Conservation (phyloP, 176 grass and related monocot species). For the Aegilops sharonensis region DNA sequence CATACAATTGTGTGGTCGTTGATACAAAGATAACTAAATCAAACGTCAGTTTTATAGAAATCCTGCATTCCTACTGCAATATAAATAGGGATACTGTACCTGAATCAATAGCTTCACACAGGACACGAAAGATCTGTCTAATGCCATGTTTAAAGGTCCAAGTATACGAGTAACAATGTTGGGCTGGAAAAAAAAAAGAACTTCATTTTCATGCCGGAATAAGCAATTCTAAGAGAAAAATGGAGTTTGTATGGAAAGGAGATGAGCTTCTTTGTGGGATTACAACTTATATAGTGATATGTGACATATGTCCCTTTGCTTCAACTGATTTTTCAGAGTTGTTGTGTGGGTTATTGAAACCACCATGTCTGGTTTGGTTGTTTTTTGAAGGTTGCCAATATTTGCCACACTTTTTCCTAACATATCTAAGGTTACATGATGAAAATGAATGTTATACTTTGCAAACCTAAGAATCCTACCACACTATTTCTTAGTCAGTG, state of each 20-base stretch:
- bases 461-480: no score
- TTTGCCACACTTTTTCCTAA: no score
- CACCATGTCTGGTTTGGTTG: neutral
- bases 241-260: neutral
- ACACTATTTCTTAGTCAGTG: no score
- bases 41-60: neutral
- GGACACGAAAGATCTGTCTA: neutral
- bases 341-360: neutral
- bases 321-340: neutral
- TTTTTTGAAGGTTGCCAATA: neutral
- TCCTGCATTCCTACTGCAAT: neutral
- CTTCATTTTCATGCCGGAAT: neutral
- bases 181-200: neutral
- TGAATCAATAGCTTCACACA: slow-evolving; percentile 37
- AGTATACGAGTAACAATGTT: neutral
- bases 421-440: no score
- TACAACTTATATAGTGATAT: neutral
- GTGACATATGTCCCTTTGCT: neutral
- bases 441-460: no score
- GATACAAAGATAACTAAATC: neutral
- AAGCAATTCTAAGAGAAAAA: neutral
- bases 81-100: neutral
- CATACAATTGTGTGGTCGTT: neutral
- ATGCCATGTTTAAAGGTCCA: slow-evolving; percentile 4
- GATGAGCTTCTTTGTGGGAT: neutral